Conservation (phyloP, 2,329 filamentous ascomycete species). For the Fusarium lyarnte region DNA sequence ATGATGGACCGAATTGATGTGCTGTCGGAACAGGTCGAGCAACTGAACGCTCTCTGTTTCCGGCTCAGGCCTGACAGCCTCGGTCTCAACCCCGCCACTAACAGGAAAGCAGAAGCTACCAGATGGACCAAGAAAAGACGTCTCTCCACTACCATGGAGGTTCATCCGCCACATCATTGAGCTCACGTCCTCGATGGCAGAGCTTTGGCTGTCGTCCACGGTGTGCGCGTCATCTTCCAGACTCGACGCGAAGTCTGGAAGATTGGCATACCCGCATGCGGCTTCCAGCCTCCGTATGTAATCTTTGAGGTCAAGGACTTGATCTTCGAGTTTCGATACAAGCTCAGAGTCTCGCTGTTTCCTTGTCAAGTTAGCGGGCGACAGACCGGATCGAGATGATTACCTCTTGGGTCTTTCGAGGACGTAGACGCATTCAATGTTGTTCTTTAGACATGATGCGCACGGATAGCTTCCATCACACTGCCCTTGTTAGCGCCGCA, state of each 20-base stretch:
- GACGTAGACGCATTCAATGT: background rate
- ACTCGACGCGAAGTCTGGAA: background rate
- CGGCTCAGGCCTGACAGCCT: rapidly evolving
- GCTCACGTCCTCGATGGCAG: background rate
- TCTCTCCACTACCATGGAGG: background rate
- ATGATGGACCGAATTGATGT: background rate
- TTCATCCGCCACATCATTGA: constrained; percentile 3
- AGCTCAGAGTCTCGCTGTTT: background rate
- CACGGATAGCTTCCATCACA: background rate
- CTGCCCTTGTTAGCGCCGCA: background rate
- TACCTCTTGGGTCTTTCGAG: background rate
- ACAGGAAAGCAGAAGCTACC: background rate
- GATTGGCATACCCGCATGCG: background rate
- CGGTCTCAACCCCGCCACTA: background rate
- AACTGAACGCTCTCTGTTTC: background rate
- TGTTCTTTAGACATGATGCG: background rate
- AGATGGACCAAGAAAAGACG: background rate
- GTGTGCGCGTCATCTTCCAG: background rate
- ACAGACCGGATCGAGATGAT: background rate
- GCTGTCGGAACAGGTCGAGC: background rate
- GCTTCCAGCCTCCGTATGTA: background rate
- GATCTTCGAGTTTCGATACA: background rate
- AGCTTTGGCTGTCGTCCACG: background rate
- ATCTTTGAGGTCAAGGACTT: background rate
- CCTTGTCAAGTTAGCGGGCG: background rate